These are phyloP conservation scores for Aspergillus ellipticus DNA, from an alignment of 495 filamentous ascomycete genomes.

Conservation along the genomic window DNA sequence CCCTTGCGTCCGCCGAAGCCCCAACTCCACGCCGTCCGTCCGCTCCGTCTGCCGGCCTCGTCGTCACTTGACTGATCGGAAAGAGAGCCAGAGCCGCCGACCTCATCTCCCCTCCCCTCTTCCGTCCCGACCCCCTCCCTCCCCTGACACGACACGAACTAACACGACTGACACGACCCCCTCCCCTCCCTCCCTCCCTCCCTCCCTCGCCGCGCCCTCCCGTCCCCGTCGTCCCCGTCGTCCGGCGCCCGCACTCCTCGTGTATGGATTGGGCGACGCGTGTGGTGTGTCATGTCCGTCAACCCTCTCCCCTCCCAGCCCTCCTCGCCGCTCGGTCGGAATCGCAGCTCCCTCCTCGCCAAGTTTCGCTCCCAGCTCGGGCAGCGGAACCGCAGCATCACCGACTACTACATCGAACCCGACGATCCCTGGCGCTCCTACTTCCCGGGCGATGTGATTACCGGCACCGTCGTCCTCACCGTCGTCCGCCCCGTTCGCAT, in stretches of 20 bases:
- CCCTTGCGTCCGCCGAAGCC: constrained; percentile 11
- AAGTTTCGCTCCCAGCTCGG: constrained; percentile 59
- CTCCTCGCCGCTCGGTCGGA: constrained; percentile 40
- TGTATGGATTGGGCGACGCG: constrained; percentile 39
- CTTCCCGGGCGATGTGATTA: constrained; percentile 60
- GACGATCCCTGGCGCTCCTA: constrained; percentile 89
- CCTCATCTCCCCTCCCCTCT: constrained; percentile 1
- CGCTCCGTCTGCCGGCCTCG: not conserved
- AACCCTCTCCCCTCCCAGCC: constrained; percentile 33
- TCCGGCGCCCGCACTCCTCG: constrained; percentile 13
- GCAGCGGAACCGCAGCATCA: constrained; percentile 65
- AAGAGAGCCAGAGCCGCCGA: not conserved
- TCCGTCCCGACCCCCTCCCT: not conserved
- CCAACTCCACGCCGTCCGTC: not conserved
- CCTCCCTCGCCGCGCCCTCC: constrained; percentile 6
- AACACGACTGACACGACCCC: no score
- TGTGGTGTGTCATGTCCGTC: constrained; percentile 46
- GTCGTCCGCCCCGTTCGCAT: constrained; percentile 79
- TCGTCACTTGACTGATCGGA: constrained; percentile 7
- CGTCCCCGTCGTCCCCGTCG: constrained; percentile 10
- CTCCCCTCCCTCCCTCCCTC: constrained; percentile 2
- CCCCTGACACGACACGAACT: not conserved
- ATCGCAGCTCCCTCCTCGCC: constrained; percentile 52
- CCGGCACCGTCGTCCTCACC: constrained; percentile 74
- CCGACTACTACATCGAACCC: constrained; percentile 72